Evolutionary conservation across 73 alveolate species (phyloP), one percentile per base, ranked within the genome.

Genomic region (Symbiodinium natans): DNA sequence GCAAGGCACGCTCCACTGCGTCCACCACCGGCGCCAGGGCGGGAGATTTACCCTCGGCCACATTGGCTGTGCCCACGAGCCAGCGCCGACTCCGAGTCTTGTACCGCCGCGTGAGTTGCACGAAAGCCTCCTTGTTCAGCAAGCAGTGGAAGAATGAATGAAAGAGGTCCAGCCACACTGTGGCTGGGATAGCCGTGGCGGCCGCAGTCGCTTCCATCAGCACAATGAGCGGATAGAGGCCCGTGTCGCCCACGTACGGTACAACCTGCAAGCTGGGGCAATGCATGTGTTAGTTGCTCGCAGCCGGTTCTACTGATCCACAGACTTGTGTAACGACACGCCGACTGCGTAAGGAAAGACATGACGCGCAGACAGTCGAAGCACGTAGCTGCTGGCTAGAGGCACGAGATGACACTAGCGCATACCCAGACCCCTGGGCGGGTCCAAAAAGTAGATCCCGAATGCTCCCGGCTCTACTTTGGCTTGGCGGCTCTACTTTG

Each of bases 21-120:
- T 83, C 42, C 42, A 41, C 74, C 6, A 83, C 74, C 9, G 92
- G 92, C 42, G 23, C 21, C 92, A 83, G 40, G 10, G 92, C 92
- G 6, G 92, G 92, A 0, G 92, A 83, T 73, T 83, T 83, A 4
- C 92, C 92, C 42, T 83, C 74, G 1, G 74, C 92, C 11, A 83
- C 73, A n/a, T 83, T 83, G 13, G 92, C 92, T 23, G 92, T 83
- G 11, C 92, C 92, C 13, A 41, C 92, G 41, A 41, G 1, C 92
- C 92, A 83, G 74, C 42, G 42, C 92, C 92, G 68, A 29, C 42
- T 83, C 41, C 42, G 40, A 3, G 92, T 83, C 27, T 83, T n/a
- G 29, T 41, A 83, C 92, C 92, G 38, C 29, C 41, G 74, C 4
- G 71, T 83, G 33, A 83, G 25, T 41, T 83, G 92, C 43, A 41